Evolutionary conservation across 148 eudicot genomes (phyloP), one percentile per base, ranked within the genome.

Genomic region (Amaranthus palmeri): DNA sequence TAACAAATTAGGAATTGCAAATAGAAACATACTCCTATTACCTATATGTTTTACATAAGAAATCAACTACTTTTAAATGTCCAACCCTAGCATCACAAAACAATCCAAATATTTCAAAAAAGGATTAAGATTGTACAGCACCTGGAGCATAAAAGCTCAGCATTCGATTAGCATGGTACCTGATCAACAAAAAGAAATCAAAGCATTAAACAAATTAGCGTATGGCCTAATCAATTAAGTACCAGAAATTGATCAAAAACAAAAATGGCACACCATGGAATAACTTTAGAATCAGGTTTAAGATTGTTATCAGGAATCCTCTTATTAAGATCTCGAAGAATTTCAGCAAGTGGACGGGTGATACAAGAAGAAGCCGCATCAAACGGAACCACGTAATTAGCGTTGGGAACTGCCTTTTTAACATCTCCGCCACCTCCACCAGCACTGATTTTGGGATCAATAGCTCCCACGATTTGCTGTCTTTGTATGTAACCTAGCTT

Each of bases 101-200:
- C 61, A 11, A 57, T 0, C 55, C 6, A 61, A 54, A 56, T n/a
- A 55, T 36, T 14, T 3, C n/a, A 69, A 41, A 12, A 43, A 54
- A 56, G 56, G 4, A 70, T n/a, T 56, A 57, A 11, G 44, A 10
- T 3, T 7, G n/a, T 60, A 71, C 15, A 56, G 40, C 55, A 92
- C 97, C 97, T 85, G 97, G 97, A 52, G 97, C 97, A 76, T 92
- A 90, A 85, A 92, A 92, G 72, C 97, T 92, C 83, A 92, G 76
- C 97, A 92, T 92, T 53, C 97, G 89, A 73, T 90, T 92, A 54
- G 97, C 97, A 55, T 92, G 97, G 81, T 81, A 92, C 97, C 97
- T 92, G 65, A 43, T 47, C 18, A 36, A 18, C 14, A 44, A 40
- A 48, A 48, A 55, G 56, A 18, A 14, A 54, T 58, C 51, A 52